Conservation (phyloP, 2,329 filamentous ascomycete species). For the Trichoderma lentiforme region DNA sequence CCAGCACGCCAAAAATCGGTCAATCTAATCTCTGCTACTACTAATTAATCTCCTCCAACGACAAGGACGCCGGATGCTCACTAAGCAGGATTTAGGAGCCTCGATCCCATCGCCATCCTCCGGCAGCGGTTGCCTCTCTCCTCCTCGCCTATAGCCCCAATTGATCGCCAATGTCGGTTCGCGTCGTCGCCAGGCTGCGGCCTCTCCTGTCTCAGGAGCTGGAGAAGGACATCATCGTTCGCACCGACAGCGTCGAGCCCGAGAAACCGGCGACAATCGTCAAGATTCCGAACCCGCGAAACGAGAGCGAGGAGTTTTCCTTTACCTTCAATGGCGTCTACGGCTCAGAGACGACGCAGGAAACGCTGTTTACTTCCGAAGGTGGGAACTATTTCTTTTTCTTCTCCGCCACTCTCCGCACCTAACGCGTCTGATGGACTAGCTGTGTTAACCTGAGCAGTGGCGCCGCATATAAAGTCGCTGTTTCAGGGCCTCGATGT, state of each 20-base stretch:
- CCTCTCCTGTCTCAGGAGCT: conserved; percentile 82
- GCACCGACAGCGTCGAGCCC: conserved; percentile 59
- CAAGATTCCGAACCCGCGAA: conserved; percentile 91
- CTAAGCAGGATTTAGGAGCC: conserved; percentile 9
- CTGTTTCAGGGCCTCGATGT: conserved; percentile 87
- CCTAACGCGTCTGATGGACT: conserved; percentile 5
- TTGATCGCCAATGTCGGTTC: conserved; percentile 56
- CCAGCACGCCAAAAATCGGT: conserved; percentile 12
- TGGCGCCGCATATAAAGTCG: conserved; percentile 84
- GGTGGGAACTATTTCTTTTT: conserved; percentile 48
- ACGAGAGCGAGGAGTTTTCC: conserved; percentile 83
- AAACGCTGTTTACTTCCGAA: conserved; percentile 85
- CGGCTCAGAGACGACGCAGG: conserved; percentile 73
- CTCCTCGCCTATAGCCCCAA: conserved; percentile 19
- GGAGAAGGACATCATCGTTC: conserved; percentile 83
- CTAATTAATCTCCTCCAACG: not conserved
- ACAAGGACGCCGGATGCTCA: conserved; percentile 8
- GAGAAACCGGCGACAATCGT: conserved; percentile 65
- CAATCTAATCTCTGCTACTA: not conserved
- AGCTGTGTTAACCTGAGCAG: conserved; percentile 45
- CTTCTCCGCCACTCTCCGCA: not conserved
- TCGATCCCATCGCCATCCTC: conserved; percentile 5
- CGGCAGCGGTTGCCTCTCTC: conserved; percentile 19
- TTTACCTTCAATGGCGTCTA: conserved; percentile 96
- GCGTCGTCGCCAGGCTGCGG: conserved; percentile 86